Percentiles rank a stretch among this genome's conserved stretches.
These are phyloP conservation scores for Nosema muscidifuracis DNA, from an alignment of 371 early-diverging fungal genomes.

Conservation along the genomic window DNA sequence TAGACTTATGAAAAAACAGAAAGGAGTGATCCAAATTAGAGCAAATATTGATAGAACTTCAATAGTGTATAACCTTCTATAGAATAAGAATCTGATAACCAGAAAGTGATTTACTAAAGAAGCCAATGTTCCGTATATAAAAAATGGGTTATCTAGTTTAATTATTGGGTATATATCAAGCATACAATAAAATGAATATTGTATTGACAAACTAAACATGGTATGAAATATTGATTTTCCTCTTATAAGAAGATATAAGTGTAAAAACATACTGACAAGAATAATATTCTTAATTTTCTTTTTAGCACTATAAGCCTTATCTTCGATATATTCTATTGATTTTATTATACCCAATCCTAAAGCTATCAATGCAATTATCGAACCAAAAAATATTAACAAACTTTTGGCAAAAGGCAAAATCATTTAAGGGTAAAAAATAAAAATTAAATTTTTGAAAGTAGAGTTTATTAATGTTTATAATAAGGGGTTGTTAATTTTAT, in stretches of 20 bases:
- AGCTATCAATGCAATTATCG: constrained; percentile 44
- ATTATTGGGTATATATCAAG: constrained; percentile 60
- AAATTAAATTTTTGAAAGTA: background rate
- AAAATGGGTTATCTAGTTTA: constrained; percentile 53
- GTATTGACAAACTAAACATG: constrained; percentile 52
- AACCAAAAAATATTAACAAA: constrained; percentile 26
- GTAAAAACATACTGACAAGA: constrained; percentile 33
- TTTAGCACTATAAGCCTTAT: constrained; percentile 61
- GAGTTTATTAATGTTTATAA: too few relatives aligned
- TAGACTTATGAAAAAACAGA: constrained; percentile 62
- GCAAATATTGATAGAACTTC: constrained; percentile 57
- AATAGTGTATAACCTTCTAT: constrained; percentile 39
- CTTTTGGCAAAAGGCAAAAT: constrained; percentile 25
- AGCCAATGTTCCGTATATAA: constrained; percentile 58
- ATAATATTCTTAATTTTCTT: constrained; percentile 55
- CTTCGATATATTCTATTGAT: constrained; percentile 62
- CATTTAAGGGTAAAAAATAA: constrained; percentile 14
- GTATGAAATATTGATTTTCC: constrained; percentile 53
- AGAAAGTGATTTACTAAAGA: constrained; percentile 63
- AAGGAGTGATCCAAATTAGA: constrained; percentile 62
- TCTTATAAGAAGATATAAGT: constrained; percentile 56
- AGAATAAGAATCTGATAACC: constrained; percentile 46
- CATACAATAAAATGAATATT: constrained; percentile 58
- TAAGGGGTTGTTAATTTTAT: too few relatives aligned
- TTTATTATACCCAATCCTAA: constrained; percentile 54